These are phyloP conservation scores for Stagonosporopsis chrysanthemi DNA, from an alignment of 2,329 filamentous ascomycete genomes.

Conservation along the genomic window DNA sequence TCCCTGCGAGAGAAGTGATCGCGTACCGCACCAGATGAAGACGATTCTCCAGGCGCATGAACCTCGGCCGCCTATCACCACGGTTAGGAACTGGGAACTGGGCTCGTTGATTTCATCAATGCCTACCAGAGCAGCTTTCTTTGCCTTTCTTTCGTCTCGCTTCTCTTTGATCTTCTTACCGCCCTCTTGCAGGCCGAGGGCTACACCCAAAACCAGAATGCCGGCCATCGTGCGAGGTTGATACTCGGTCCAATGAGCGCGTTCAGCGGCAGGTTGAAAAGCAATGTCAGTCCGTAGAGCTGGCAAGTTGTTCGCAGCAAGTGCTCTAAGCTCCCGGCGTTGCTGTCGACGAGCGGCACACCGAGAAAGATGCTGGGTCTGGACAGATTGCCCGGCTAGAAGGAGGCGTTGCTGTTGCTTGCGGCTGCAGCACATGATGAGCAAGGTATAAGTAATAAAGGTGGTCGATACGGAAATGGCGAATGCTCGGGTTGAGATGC, in stretches of 20 bases:
- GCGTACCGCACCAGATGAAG: constrained; percentile 10
- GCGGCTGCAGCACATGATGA: constrained; percentile 16
- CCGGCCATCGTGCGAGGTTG: constrained; percentile 28
- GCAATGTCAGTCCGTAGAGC: not conserved
- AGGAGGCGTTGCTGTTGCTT: not conserved
- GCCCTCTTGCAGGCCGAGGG: constrained; percentile 30
- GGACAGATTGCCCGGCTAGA: not conserved
- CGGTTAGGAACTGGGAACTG: not conserved
- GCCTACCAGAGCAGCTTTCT: constrained; percentile 30
- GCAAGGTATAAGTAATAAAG: not conserved
- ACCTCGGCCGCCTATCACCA: constrained; percentile 19
- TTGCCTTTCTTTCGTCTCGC: constrained; percentile 33
- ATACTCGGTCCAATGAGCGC: constrained; percentile 7
- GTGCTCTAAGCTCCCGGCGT: constrained; percentile 4
- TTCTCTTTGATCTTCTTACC: constrained; percentile 34
- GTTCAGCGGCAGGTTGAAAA: not conserved
- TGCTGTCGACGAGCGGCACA: constrained; percentile 11
- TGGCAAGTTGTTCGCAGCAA: not conserved
- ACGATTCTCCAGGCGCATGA: constrained; percentile 13
- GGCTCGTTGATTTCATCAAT: not conserved
- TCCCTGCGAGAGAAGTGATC: not conserved
- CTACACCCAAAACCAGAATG: constrained; percentile 29
- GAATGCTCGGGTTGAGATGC: not conserved
- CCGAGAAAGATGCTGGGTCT: not conserved
- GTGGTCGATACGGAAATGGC: not conserved